Evolutionary conservation across 129 eudicot species (phyloP), one percentile per base, ranked within the genome.

Genomic region (Centaurea solstitialis): DNA sequence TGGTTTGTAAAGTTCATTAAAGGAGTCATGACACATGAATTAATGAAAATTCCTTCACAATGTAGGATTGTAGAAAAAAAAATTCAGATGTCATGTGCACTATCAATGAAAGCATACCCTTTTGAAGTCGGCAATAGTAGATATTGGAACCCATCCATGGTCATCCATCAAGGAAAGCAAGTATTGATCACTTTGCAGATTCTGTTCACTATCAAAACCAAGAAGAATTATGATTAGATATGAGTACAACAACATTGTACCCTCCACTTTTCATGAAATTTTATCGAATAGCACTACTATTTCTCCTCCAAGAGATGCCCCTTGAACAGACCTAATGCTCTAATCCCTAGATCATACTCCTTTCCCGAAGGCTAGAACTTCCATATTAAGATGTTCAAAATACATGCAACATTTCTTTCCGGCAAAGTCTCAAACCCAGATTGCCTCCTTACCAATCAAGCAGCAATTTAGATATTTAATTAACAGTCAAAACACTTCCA

Each of bases 61-160:
- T 24, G 24, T 23, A 65, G 72, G 71, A 17, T 37, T 41, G 72
- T 64, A 24, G 5, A 9, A n/a, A 64, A 80, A 80, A 3, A 79
- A 35, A 70, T 15, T 9, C 67, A 57, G 9, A 57, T 57, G 65
- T 57, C 22, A 57, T 39, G 13, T 61, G 21, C 47, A 82, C 69
- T 20, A 26, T 71, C 26, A 72, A 12, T 30, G 59, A 37, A 78
- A 80, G 47, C 76, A 75, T 84, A 92, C 98, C 96, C 97, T 92
- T 79, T 92, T 92, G 50, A 94, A 94, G 80, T 86, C 90, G 2
- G 98, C 98, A 73, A 94, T 90, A 24, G 22, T 87, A 61, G 97
- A 90, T 76, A 94, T 86, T 21, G 96, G 89, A 77, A 92, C 98
- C 97, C 98, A 94, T 67, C 98, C 98, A 61, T 92, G 87, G 72